phyloP scores from a whole-genome alignment of 345 rosid species.

The Citrus inodora region DNA sequence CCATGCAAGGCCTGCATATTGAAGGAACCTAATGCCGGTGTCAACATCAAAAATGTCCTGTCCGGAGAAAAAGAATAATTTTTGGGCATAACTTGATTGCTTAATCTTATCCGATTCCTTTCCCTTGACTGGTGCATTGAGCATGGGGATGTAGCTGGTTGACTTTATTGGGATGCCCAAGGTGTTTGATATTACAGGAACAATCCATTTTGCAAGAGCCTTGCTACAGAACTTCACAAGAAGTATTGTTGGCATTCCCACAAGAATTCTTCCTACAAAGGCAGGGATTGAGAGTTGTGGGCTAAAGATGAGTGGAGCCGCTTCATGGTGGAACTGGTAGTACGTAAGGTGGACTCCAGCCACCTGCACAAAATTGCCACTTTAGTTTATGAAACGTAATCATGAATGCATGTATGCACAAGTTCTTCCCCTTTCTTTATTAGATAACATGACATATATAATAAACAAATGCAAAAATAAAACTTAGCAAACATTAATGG shows the following conservation, averaged over 20 bases:
- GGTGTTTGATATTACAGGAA: constrained; percentile 71
- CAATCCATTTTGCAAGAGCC: constrained; percentile 78
- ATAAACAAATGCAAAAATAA: background rate
- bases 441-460: background rate
- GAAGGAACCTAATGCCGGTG: constrained; percentile 82
- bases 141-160: constrained; percentile 59
- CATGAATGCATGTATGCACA: background rate
- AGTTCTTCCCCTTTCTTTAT: background rate
- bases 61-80: constrained; percentile 37
- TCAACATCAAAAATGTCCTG: constrained; percentile 69
- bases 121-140: constrained; percentile 33
- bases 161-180: constrained; percentile 79
- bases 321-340: constrained; percentile 89
- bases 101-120: constrained; percentile 47
- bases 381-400: background rate
- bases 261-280: constrained; percentile 62
- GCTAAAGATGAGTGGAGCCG: constrained; percentile 54
- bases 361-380: constrained; percentile 41
- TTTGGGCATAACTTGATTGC: constrained; percentile 53
- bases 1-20: constrained; percentile 97
- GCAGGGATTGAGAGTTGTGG: constrained; percentile 37
- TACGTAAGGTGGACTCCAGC: constrained; percentile 82
- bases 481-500: background rate
- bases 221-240: constrained; percentile 89
- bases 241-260: constrained; percentile 87